Base-by-base conservation (phyloP, 495 filamentous ascomycete genomes). In the Aspergillus carlsbadensis region DNA sequence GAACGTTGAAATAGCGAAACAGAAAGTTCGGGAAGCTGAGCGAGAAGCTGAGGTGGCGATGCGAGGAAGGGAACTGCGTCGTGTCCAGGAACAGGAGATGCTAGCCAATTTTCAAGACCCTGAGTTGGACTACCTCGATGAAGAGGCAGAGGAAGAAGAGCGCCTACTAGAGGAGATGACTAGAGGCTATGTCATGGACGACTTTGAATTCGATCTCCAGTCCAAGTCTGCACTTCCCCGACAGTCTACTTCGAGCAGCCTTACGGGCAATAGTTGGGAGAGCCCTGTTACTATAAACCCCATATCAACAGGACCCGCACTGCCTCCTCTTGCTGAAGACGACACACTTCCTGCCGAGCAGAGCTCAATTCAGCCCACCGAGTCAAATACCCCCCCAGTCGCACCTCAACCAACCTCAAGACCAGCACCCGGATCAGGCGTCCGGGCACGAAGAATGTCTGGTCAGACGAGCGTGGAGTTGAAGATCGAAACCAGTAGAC, bases 151-250 rank as follows among this genome's bases (percentile, higher is more conserved):
- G 51, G 91, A 96, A 60, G 94, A 96, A 66, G 92, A 98, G 65
- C 83, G 91, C 35, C 78, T 97, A 57, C 70, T 98, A 35, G 94
- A 98, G 60, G 91, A 96, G 66, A 93, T 96, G 84, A 94, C 91
- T 1, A 84, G 81, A 58, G 91, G 88, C 45, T 95, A 93, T 65
- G 80, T 88, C 29, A 87, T 96, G 76, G 90, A 94, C 54, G 90
- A 93, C 52, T 93, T 95, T 64, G 81, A 92, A 53, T 89, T 96
- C 68, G 88, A 85, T 44, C 65, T 85, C 15, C 84, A 85, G 61
- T 81, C 84, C 3, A 92, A 88, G 58, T 86, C 88, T 10, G 82
- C 87, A 13, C 76, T 96, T 22, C 93, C 93, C 34, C 83, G 93
- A 54, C 90, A 96, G 65, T 95, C 92, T 2, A 89, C 88, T 63